Evolutionary conservation across 2,329 filamentous ascomycete genomes (phyloP).

Genomic region (Atkinsonella hypoxylon): DNA sequence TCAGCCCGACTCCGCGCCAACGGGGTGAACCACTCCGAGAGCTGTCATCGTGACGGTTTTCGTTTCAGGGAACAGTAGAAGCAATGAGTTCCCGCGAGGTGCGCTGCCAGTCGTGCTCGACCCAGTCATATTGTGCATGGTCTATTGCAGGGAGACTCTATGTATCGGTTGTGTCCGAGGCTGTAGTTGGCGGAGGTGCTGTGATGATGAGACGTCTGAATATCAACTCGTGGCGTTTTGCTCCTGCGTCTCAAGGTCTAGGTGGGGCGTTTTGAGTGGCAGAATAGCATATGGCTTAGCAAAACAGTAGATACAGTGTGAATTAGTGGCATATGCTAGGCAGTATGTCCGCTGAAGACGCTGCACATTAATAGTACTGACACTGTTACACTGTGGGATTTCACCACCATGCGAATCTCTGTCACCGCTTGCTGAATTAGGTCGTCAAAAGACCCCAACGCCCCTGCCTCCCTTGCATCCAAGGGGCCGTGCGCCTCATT

Average conservation of each 20-base stretch:
- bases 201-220: neutral
- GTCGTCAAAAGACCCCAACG: neutral
- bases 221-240: neutral
- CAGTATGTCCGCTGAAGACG: too few species aligned
- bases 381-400: too few species aligned
- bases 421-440: too few species aligned
- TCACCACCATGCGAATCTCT: too few species aligned
- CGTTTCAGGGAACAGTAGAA: slow-evolving; percentile 1
- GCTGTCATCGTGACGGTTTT: neutral
- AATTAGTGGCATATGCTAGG: too few species aligned
- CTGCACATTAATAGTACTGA: too few species aligned
- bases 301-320: too few species aligned
- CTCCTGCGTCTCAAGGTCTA: too few species aligned
- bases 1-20: neutral
- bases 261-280: neutral
- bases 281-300: too few species aligned
- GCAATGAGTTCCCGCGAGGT: neutral
- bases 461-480: neutral
- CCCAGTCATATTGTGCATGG: neutral
- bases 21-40: neutral
- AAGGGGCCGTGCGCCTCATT: neutral
- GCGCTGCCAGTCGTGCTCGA: neutral
- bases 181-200: too few species aligned
- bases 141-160: neutral
- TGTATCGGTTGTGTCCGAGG: too few species aligned